Evolutionary conservation across 2,329 filamentous ascomycete genomes (phyloP), one percentile per base, ranked within the genome.

Genomic region (Akanthomyces lecanii): DNA sequence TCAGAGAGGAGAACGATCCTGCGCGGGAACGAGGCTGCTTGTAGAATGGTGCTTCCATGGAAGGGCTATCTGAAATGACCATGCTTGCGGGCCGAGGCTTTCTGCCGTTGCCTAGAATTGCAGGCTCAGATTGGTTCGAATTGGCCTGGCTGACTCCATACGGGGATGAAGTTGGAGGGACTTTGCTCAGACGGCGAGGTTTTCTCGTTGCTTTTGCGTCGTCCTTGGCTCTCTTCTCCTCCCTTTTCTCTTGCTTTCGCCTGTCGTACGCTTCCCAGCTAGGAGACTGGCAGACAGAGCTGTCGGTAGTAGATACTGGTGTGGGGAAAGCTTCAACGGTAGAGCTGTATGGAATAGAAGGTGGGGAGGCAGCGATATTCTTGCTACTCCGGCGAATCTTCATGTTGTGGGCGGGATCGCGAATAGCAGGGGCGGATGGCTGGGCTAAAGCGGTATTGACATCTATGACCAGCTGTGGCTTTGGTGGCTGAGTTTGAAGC

Each of bases 191-290:
- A 4, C 74, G 71, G 51, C 66, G 68, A 64, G 66, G 65, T 65
- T 70, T 50, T 65, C 74, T 76, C 18, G 72, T 67, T 7, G 73
- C 71, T 62, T 72, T 79, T 63, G 70, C 73, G 47, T 77, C 74
- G 42, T 71, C 70, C 25, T 69, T 71, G 64, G 79, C 78, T 66
- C 75, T 79, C 60, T 76, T 79, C 42, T 77, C 75, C 16, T 74
- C 73, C 68, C 81, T 83, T 70, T 81, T 83, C 65, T 84, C 81
- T 69, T 79, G 82, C 67, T 82, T 84, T 66, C 77, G 80, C 23
- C 80, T 78, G 3, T 78, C 78, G 67, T 83, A 83, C 25, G 82
- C 80, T 65, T 86, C 84, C 85, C 85, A 87, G 62, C 80, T 85
- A 1, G 85, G 85, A 1, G 85, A 87, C 62, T 85, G 82, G 65